Evolutionary conservation across 495 filamentous ascomycete species (phyloP), one percentile per base, ranked within the genome.

Genomic region (Pyrenula aspistea): DNA sequence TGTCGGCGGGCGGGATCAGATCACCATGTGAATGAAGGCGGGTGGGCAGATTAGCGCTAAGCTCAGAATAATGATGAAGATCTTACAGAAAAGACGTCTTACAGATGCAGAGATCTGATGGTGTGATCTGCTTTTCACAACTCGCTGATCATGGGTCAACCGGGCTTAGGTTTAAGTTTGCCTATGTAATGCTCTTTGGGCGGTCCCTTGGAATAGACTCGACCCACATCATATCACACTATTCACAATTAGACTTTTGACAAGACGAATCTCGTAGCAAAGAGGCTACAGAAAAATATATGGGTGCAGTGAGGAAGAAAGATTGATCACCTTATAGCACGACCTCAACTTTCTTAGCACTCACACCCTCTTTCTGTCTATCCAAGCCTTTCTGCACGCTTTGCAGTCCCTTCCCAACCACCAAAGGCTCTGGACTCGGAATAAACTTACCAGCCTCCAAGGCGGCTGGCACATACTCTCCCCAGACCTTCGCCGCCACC

Each of bases 261-360:
- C 31, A 42, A 42, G 31, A 42, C 31, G 31, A 42, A 42, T 42
- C 31, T 42, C 31, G 31, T 42, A 15, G 31, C 31, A 42, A 42
- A 42, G 31, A 42, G 31, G n/a, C n/a, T n/a, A 42, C 15, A 42
- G 31, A 42, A 42, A 42, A 42, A 42, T n/a, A n/a, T n/a, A 42
- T 42, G 31, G 15, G 31, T 42, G 4, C 31, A 42, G 31, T 42
- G 31, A 42, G 31, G 31, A 42, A 42, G 31, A 42, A 42, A 42
- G 31, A 42, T 42, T 42, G 31, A 42, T 15, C 31, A 8, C 4
- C 15, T 42, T 20, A 52, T 24, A 52, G 50, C n/a, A 24, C n/a
- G 50, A 78, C 66, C 23, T 79, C 75, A 12, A 75, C 24, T 60
- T 80, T 79, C 58, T 56, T 65, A 3, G 70, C 77, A 10, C 71